These are phyloP conservation scores for Brassica rapa DNA, from an alignment of 345 rosid genomes.

Conservation along the genomic window DNA sequence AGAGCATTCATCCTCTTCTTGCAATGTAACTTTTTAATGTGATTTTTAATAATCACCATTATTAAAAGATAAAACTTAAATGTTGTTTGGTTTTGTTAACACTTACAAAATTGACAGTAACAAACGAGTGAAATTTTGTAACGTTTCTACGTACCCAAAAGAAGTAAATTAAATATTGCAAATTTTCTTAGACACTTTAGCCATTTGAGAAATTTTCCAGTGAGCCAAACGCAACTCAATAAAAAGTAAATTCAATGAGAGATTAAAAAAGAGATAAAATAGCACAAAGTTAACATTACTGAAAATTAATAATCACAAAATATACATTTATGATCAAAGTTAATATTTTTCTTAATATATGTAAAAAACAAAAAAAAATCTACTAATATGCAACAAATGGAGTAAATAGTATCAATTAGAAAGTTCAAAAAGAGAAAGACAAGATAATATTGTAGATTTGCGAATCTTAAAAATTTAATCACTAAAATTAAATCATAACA, in stretches of 20 bases:
- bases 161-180: background rate
- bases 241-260: background rate
- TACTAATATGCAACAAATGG: background rate
- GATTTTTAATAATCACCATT: background rate
- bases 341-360: background rate
- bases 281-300: background rate
- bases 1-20: slow-evolving; percentile 36
- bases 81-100: background rate
- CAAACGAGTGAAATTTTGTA: background rate
- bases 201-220: background rate
- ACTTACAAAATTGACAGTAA: background rate
- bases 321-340: background rate
- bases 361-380: background rate
- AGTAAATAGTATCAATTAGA: background rate
- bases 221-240: background rate
- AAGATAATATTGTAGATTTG: background rate
- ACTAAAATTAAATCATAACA: background rate
- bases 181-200: background rate
- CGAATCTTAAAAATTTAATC: no score
- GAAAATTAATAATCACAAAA: background rate
- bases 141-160: background rate
- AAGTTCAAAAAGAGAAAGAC: background rate
- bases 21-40: background rate
- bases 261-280: background rate
- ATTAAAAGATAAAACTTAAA: background rate